Evolutionary conservation across 2,329 filamentous ascomycete species (phyloP), one percentile per base, ranked within the genome.

Genomic region (Chaetomiaceae sp.): DNA sequence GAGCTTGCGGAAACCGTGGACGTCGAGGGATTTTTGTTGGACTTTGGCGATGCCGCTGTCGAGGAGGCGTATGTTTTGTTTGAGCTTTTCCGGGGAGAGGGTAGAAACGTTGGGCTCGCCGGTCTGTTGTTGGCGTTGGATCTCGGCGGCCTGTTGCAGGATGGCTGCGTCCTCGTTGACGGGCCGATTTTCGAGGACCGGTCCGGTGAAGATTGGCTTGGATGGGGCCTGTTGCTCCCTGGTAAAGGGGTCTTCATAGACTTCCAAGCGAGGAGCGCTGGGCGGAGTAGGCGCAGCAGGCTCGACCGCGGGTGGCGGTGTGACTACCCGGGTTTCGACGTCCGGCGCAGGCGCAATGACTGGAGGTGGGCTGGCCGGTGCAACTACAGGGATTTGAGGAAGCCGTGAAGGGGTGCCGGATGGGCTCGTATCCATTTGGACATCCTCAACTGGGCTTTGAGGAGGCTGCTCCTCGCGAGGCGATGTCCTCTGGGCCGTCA

Each of bases 1-100:
- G 45, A 91, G 75, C 64, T 88, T 88, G 49, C 88, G 82, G 75
- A 91, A 90, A 53, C 88, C 88, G 65, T 91, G 87, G 3, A 88
- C 87, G 65, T 91, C 88, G n/a, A 92, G 79, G 1, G 82, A 82
- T 62, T 83, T 82, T 27, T 81, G 77, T 61, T 83, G 83, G 61
- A 91, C 85, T 59, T 88, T 87, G 47, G 83, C 75, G 60, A 91
- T 88, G 46, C 86, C 88, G 62, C 87, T 91, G 29, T 85, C 81
- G 5, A 92, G 76, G 22, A 91, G 74, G 40, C 85, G 81, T 7
- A 72, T 70, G 62, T 77, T 82, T 59, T 84, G 81, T 44, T 77
- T 78, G 4, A 71, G 64, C 62, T 81, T 83, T 9, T 85, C 82
- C 0, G 76, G 73, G 0, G 76, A 74, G 29, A 65, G 58, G 11